Evolutionary conservation across 306 rosid genomes (phyloP).

Genomic region (Pterocarpus macrocarpus): DNA sequence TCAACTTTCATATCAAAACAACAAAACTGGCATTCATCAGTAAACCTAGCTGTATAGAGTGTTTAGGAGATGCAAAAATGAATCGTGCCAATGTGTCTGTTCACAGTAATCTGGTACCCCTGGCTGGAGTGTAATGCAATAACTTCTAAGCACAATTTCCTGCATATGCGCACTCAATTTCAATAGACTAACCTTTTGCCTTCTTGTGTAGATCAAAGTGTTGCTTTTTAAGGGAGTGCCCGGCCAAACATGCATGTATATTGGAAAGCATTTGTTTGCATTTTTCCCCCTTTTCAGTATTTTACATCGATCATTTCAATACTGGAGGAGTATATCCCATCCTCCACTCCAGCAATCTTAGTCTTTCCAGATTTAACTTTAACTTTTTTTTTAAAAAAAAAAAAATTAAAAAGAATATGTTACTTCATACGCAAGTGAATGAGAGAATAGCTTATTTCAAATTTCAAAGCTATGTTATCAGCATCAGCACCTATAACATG

Average conservation of each 20-base stretch:
- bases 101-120: slow-evolving; percentile 10
- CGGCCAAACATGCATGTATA: too few relatives aligned
- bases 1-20: slow-evolving; percentile 1
- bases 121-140: slow-evolving; percentile 3
- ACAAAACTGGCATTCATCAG: slow-evolving; percentile 29
- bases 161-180: not conserved
- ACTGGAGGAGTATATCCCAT: not conserved
- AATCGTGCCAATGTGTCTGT: not conserved
- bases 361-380: slow-evolving; percentile 4
- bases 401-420: too few relatives aligned
- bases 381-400: not conserved
- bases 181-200: not conserved
- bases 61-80: not conserved
- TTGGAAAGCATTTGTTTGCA: not conserved
- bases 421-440: slow-evolving; percentile 13
- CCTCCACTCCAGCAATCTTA: not conserved
- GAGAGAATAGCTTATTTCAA: not conserved
- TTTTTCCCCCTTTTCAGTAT: not conserved
- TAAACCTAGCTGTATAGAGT: slow-evolving; percentile 11
- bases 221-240: not conserved
- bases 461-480: not conserved
- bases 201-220: not conserved
- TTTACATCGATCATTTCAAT: slow-evolving; percentile 3
- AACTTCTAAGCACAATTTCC: slow-evolving; percentile 16
- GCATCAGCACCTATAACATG: slow-evolving; percentile 10